Percentiles rank a stretch among this genome's conserved stretches.
These are phyloP conservation scores for Colletotrichum neosansevieriae DNA, from an alignment of 2,329 filamentous ascomycete genomes.

Conservation along the genomic window DNA sequence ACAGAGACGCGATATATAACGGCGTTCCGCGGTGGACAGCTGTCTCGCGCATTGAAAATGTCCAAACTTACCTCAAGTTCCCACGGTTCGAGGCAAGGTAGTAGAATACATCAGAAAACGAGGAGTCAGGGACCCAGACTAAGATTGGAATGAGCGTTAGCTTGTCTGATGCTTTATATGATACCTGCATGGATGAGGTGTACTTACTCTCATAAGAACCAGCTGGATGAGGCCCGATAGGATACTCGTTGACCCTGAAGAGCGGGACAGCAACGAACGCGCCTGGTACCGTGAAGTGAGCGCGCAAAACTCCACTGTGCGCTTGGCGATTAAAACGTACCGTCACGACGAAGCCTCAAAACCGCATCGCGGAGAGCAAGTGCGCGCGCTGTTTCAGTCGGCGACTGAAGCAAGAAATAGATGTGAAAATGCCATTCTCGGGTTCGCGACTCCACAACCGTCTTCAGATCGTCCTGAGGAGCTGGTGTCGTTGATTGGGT, in stretches of 20 bases:
- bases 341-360: constrained; percentile 49
- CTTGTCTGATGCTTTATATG: not conserved
- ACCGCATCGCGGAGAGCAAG: constrained; percentile 50
- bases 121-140: constrained; percentile 51
- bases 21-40: too few relatives aligned
- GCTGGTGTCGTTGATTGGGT: constrained; percentile 36
- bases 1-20: too few relatives aligned
- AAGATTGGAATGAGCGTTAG: not conserved
- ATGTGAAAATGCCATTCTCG: constrained; percentile 52
- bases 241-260: constrained; percentile 48
- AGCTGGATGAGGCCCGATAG: constrained; percentile 50
- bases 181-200: not conserved
- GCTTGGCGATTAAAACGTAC: constrained; percentile 29
- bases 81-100: constrained; percentile 50
- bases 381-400: constrained; percentile 48
- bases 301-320: accelerated
- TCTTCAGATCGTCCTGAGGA: constrained; percentile 47
- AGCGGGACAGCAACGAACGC: constrained; percentile 51
- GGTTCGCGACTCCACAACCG: constrained; percentile 46
- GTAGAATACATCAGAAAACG: constrained; percentile 51
- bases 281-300: constrained; percentile 41
- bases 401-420: constrained; percentile 50
- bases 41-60: too few relatives aligned
- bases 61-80: constrained; percentile 43
- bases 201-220: constrained; percentile 51